Evolutionary conservation across 2,329 filamentous ascomycete species (phyloP).

Genomic region (Coniella vitis): DNA sequence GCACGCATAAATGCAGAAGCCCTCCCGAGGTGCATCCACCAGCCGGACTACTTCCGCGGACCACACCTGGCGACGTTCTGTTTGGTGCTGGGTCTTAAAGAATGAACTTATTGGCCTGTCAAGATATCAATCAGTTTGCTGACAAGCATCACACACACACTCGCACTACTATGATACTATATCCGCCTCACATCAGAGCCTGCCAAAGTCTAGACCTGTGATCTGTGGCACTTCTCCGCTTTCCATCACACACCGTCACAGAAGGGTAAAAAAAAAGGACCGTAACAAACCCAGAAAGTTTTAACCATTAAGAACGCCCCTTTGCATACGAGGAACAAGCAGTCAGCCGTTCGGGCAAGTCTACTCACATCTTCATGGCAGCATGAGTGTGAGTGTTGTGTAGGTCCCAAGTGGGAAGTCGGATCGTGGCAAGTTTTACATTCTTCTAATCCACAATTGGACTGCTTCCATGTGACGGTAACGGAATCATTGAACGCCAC

Average conservation of each 20-base stretch:
- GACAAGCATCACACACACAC: no score
- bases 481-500: constrained; percentile 6
- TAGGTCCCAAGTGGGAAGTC: constrained; percentile 1
- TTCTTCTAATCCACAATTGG: constrained; percentile 6
- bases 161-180: no score
- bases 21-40: constrained; percentile 13
- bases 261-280: no score
- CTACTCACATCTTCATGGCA: no score
- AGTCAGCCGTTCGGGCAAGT: no score
- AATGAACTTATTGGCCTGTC: no score
- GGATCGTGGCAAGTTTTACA: constrained; percentile 1
- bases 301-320: no score
- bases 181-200: background rate
- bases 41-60: constrained; percentile 4
- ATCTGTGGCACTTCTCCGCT: background rate
- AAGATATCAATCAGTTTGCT: no score
- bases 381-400: no score
- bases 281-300: no score
- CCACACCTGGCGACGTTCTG: constrained; percentile 6
- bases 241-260: background rate
- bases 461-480: constrained; percentile 11
- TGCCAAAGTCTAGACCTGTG: no score
- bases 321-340: no score
- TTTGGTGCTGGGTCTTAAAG: constrained; percentile 2
- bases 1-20: constrained; percentile 11